These are phyloP conservation scores for Prototheca wickerhamii DNA, from an alignment of 163 green algal species.

Conservation along the genomic window DNA sequence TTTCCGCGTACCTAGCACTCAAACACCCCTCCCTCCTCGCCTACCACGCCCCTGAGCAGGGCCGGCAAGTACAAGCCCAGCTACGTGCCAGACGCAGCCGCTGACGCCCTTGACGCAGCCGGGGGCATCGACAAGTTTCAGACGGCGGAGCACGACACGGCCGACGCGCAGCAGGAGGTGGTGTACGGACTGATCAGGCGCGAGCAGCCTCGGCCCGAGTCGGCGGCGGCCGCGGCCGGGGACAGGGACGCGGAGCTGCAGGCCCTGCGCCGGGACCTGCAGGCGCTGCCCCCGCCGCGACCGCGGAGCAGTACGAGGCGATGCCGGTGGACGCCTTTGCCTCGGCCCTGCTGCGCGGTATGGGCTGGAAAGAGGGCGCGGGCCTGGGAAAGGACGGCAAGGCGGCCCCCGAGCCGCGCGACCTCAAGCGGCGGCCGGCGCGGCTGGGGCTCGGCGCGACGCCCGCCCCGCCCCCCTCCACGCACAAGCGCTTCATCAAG, in stretches of 20 bases:
- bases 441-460: slow-evolving; percentile 82
- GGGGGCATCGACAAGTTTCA: slow-evolving; percentile 29
- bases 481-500: slow-evolving; percentile 52
- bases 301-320: slow-evolving; percentile 67
- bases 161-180: slow-evolving; percentile 12
- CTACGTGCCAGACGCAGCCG: slow-evolving; percentile 18
- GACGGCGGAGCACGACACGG: slow-evolving; percentile 16
- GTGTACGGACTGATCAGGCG: slow-evolving; percentile 16
- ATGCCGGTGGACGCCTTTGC: slow-evolving; percentile 96
- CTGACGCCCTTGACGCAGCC: slow-evolving; percentile 2
- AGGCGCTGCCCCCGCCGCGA: slow-evolving; percentile 19
- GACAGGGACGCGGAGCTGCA: slow-evolving; percentile 2
- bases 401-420: slow-evolving; percentile 47
- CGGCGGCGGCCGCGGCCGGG: not conserved
- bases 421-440: slow-evolving; percentile 66
- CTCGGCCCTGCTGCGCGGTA: slow-evolving; percentile 82
- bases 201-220: not conserved
- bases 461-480: slow-evolving; percentile 40
- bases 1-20: not conserved
- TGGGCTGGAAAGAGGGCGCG: slow-evolving; percentile 85
- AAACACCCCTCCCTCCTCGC: too few relatives aligned
- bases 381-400: slow-evolving; percentile 52
- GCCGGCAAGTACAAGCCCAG: slow-evolving; percentile 9
- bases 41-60: not conserved
- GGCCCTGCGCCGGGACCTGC: slow-evolving; percentile 15